phyloP scores from a whole-genome alignment of 2,329 filamentous ascomycete species.

The Hymenoscyphus fraxineus region DNA sequence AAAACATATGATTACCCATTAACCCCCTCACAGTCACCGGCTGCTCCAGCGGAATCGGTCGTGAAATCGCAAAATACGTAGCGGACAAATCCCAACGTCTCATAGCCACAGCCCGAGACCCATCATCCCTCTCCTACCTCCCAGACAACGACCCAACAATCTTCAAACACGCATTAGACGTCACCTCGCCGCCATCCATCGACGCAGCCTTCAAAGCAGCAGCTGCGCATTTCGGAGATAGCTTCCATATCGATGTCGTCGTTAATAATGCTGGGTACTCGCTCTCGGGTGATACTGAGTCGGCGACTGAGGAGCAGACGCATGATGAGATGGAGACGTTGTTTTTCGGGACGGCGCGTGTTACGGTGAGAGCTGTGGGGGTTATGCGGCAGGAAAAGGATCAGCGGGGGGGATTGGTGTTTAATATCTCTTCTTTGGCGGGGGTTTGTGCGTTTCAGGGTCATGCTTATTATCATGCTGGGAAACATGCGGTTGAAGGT shows the following conservation, averaged over 20 bases:
- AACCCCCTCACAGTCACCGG: conserved; percentile 42
- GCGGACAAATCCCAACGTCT: conserved; percentile 41
- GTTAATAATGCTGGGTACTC: conserved; percentile 61
- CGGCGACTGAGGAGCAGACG: conserved; percentile 34
- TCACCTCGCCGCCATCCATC: conserved; percentile 40
- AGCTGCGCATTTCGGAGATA: conserved; percentile 37
- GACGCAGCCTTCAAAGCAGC: conserved; percentile 37
- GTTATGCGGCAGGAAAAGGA: conserved; percentile 38
- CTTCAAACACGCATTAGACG: conserved; percentile 46
- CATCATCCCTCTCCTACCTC: conserved; percentile 40
- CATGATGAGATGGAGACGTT: conserved; percentile 41
- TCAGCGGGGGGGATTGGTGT: conserved; percentile 37
- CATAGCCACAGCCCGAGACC: conserved; percentile 47
- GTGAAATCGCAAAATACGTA: conserved; percentile 38
- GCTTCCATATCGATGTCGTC: conserved; percentile 55
- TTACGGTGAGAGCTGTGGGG: conserved; percentile 39
- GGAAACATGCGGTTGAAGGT: conserved; percentile 42
- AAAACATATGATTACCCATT: conserved; percentile 4
- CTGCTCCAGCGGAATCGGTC: conserved; percentile 47
- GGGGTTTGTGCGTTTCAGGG: conserved; percentile 38
- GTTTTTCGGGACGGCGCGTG: conserved; percentile 42
- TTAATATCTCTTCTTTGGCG: conserved; percentile 41
- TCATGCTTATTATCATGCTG: conserved; percentile 38
- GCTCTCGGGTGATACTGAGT: conserved; percentile 49
- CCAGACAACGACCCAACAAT: conserved; percentile 37